Percentiles rank a stretch among this genome's conserved stretches.
These are phyloP conservation scores for Orbilia oligospora DNA, from an alignment of 2,329 filamentous ascomycete species.

Conservation along the genomic window DNA sequence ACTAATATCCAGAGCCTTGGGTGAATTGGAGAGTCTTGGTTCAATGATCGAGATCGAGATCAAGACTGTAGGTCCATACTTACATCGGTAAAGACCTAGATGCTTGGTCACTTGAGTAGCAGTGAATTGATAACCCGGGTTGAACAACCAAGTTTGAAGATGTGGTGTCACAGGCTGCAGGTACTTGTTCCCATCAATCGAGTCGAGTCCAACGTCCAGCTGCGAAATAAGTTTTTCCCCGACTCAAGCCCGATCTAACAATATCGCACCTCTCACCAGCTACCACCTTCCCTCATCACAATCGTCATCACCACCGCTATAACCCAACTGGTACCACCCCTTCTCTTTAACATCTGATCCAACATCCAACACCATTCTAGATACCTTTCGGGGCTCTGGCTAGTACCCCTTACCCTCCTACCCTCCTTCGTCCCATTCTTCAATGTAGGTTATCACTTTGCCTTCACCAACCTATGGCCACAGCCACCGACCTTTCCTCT, in stretches of 20 bases:
- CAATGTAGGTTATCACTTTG: neutral
- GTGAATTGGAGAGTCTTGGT: neutral
- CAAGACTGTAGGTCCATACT: no score
- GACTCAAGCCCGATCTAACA: neutral
- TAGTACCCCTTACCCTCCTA: neutral
- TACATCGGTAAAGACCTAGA: no score
- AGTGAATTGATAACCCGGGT: neutral
- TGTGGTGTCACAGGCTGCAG: conserved; percentile 24
- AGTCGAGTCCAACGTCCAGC: neutral
- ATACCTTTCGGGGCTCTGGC: conserved; percentile 14
- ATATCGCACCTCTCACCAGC: neutral
- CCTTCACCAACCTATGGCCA: neutral
- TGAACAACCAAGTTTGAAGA: conserved; percentile 16
- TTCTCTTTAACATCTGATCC: conserved; percentile 27
- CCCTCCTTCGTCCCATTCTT: neutral
- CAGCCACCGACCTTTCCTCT: neutral
- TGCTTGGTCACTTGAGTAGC: neutral
- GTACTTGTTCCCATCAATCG: no score
- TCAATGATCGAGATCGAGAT: no score
- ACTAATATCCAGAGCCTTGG: neutral
- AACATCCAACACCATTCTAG: conserved; percentile 30
- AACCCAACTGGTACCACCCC: neutral
- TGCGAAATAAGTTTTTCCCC: neutral
- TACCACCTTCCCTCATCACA: neutral
- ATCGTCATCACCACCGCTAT: neutral